Conservation (phyloP, 441 rosid genomes). For the Gossypium lobatum region DNA sequence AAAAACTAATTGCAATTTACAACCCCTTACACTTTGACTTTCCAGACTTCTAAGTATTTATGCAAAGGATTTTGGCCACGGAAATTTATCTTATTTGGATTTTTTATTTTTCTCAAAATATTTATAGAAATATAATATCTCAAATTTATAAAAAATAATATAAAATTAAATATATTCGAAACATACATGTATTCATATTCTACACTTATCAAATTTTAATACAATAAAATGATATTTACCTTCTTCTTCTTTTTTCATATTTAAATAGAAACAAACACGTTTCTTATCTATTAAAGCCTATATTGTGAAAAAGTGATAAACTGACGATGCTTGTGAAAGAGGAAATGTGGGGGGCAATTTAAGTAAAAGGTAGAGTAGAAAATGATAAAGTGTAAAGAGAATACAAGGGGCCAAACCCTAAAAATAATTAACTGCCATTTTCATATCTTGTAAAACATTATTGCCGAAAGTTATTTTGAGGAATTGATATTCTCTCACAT, state of each 20-base stretch:
- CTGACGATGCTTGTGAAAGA: not conserved
- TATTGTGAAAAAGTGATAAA: not conserved
- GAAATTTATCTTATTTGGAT: not conserved
- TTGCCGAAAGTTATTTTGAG: constrained; percentile 4
- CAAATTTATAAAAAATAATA: not conserved
- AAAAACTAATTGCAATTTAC: not conserved
- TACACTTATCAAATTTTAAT: not conserved
- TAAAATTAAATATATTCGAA: too few relatives aligned
- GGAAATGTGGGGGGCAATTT: not conserved
- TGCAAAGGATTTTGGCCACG: not conserved
- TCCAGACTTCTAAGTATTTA: not conserved
- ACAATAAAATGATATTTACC: not conserved
- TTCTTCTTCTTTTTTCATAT: not conserved
- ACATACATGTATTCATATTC: not conserved
- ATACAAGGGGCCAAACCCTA: constrained; percentile 1
- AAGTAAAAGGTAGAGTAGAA: constrained; percentile 6
- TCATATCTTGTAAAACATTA: not conserved
- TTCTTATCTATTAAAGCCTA: not conserved
- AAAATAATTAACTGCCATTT: not conserved
- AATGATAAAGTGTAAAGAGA: not conserved
- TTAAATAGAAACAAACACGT: not conserved
- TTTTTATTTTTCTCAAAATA: not conserved
- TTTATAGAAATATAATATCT: not conserved
- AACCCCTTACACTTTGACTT: not conserved
- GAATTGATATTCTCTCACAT: not conserved